These are phyloP conservation scores for Bretschneidera sinensis DNA, from an alignment of 345 rosid genomes.

Conservation along the genomic window DNA sequence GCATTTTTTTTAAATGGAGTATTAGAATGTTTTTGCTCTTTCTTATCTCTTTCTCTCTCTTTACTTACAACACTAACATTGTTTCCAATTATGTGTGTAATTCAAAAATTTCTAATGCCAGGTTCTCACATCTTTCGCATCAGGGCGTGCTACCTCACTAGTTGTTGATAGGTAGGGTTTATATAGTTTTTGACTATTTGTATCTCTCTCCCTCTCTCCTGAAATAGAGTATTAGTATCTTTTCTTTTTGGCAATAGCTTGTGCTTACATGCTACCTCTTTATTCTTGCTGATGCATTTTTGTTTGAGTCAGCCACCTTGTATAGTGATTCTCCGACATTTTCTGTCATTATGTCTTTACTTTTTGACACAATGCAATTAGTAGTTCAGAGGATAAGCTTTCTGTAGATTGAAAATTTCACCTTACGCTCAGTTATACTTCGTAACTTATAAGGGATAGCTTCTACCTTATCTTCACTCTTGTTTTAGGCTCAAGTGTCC, in stretches of 20 bases:
- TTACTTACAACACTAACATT: constrained; percentile 14
- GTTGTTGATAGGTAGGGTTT: constrained; percentile 81
- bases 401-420: too few species aligned
- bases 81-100: constrained; percentile 12
- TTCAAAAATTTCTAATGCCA: constrained; percentile 28
- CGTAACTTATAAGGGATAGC: too few species aligned
- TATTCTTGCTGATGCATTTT: background rate
- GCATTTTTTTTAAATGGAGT: background rate
- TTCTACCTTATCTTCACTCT: too few species aligned
- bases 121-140: constrained; percentile 98
- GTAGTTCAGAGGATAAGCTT: too few species aligned
- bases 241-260: background rate
- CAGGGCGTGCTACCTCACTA: constrained; percentile 97
- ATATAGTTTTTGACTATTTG: constrained; percentile 1
- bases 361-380: too few species aligned
- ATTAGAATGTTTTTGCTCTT: background rate
- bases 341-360: background rate
- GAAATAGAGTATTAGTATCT: too few species aligned
- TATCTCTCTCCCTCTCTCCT: too few species aligned
- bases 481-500: too few species aligned
- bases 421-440: too few species aligned
- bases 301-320: too few species aligned
- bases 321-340: too few species aligned
- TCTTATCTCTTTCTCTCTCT: constrained; percentile 1
- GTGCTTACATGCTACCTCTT: background rate